Evolutionary conservation across 148 eudicot species (phyloP).

Genomic region (Polygonum aviculare): DNA sequence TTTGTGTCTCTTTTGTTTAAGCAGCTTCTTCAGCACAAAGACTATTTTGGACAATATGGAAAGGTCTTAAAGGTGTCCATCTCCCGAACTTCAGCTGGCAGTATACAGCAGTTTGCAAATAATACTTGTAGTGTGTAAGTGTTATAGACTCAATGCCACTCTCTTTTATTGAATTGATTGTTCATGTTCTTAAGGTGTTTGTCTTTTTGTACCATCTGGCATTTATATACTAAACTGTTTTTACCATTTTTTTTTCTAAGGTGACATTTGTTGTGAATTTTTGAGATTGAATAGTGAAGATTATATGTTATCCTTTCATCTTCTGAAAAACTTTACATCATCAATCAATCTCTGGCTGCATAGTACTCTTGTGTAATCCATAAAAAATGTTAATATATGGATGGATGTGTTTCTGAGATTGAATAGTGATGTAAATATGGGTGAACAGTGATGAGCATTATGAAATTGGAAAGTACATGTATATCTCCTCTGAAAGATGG

Average conservation of each 20-base stretch:
- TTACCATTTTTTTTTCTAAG: not conserved
- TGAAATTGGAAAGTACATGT: not conserved
- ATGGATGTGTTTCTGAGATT: not conserved
- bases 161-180: not conserved
- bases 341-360: not conserved
- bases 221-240: too few species aligned
- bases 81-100: constrained; percentile 87
- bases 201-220: too few species aligned
- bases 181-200: not conserved
- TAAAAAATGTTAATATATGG: not conserved
- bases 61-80: constrained; percentile 93
- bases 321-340: not conserved
- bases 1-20: not conserved
- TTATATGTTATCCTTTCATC: not conserved
- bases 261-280: not conserved
- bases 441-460: not conserved
- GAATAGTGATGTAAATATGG: not conserved
- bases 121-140: constrained; percentile 98
- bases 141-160: not conserved
- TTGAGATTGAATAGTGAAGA: not conserved
- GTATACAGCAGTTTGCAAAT: constrained; percentile 87
- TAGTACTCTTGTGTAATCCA: not conserved
- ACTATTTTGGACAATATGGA: constrained; percentile 87
- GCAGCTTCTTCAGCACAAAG: constrained; percentile 83
- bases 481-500: not conserved